Conservation (phyloP, 2,329 filamentous ascomycete species). For the Alternaria infectoria region DNA sequence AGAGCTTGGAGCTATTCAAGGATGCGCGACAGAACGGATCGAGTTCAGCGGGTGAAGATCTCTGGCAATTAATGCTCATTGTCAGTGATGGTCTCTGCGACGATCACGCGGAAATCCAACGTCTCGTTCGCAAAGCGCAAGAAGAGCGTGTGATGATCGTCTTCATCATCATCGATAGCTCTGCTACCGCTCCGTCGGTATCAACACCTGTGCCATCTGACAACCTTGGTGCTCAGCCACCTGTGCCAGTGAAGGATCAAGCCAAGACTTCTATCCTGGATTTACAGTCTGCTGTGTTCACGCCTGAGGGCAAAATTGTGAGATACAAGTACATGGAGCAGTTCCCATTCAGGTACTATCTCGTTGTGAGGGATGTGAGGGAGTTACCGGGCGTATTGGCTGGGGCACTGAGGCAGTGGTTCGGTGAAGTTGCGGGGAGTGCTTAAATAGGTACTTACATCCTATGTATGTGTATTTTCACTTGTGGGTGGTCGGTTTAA, state of each 20-base stretch:
- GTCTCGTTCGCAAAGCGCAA: slow-evolving; percentile 83
- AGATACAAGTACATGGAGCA: slow-evolving; percentile 92
- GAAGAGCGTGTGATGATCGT: slow-evolving; percentile 98
- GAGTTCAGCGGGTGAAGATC: slow-evolving; percentile 63
- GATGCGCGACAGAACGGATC: slow-evolving; percentile 70
- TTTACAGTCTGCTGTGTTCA: slow-evolving; percentile 84
- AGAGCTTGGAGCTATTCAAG: slow-evolving; percentile 82
- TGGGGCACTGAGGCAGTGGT: slow-evolving; percentile 92
- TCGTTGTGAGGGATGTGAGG: slow-evolving; percentile 89
- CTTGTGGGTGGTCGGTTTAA: background rate
- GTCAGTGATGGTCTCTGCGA: slow-evolving; percentile 94
- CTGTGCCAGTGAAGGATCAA: slow-evolving; percentile 48
- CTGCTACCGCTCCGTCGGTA: slow-evolving; percentile 18
- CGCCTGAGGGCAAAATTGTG: slow-evolving; percentile 71
- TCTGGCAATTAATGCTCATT: slow-evolving; percentile 95
- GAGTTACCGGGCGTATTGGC: slow-evolving; percentile 90
- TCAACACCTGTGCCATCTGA: slow-evolving; percentile 6
- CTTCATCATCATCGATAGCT: slow-evolving; percentile 90
- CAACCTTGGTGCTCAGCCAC: slow-evolving; percentile 9
- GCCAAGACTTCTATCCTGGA: slow-evolving; percentile 78
- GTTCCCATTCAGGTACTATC: slow-evolving; percentile 96
- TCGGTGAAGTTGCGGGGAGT: slow-evolving; percentile 70
- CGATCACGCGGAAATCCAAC: slow-evolving; percentile 81
- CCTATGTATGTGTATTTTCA: background rate
- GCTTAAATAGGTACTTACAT: slow-evolving; percentile 9